Base-by-base conservation (phyloP, 345 rosid species). In the Lepidium aucheri region DNA sequence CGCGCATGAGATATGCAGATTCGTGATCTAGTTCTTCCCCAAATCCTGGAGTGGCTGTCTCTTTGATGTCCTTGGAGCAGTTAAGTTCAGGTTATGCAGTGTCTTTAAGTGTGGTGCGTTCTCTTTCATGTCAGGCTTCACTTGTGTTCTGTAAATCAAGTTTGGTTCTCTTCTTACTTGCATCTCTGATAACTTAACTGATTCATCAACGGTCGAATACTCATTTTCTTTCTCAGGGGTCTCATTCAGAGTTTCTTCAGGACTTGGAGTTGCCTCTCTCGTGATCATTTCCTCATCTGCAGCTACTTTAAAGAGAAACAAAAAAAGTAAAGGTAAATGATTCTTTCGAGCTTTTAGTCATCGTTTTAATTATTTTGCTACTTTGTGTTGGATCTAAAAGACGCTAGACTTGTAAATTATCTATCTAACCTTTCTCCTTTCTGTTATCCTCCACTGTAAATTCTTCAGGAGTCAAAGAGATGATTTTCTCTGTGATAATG, bases 41-140 rank as follows among this genome's bases (percentile, higher is more conserved):
- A 72, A 57, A 35, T 64, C 66, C 47, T 72, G 58, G 11, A 74
- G 77, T 1, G 77, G 77, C 22, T 14, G 55, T 45, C 77, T 67
- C 67, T 60, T 74, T 30, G 73, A 44, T 15, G 44, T 74, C 49
- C 50, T 60, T 43, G 57, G 73, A 42, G 77, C 73, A 51, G 77
- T 74, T 5, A 74, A 41, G 62, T 67, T 67, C 28, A 65, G 56
- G 60, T 35, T 43, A 12, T 67, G 24, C 62, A 59, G 68, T 35
- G 38, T 59, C 68, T 67, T 73, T 16, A 54, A 58, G 68, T 28
- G 53, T 36, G 41, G 67, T 38, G 68, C 73, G 30, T 74, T 74
- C 51, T 74, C 77, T 67, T 74, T 74, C 77, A 60, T 67, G 58
- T 60, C 73, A 45, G 35, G 52, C 35, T 73, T 65, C 62, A 24